Evolutionary conservation across 805 yeast genomes (phyloP), one percentile per base, ranked within the genome.

Genomic region (Ogataea siamensis): DNA sequence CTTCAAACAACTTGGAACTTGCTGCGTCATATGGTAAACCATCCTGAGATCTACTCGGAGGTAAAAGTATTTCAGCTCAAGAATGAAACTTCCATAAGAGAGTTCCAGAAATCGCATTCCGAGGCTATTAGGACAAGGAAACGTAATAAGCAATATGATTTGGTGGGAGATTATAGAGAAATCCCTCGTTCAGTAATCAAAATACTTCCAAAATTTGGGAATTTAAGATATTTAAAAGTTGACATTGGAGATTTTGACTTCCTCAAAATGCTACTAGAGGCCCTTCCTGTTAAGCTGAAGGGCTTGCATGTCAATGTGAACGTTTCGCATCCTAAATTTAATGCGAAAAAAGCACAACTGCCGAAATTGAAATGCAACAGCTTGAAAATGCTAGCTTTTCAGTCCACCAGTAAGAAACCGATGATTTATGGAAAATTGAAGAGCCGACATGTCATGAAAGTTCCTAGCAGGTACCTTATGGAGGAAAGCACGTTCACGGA

Each of bases 221-320:
- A 43, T 31, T 39, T 51, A 9, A 32, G 47, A 16, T 45, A 37
- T 30, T 37, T 51, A 17, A 46, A 43, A 21, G 41, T 51, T 13
- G 48, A 48, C 25, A 34, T 50, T 20, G 32, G 27, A 7, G 43
- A 43, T 21, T 25, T 41, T 6, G 16, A 22, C 5, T 33, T 39
- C 14, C 26, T 51, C 18, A 27, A 21, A 15, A 7, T 15, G 7
- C 23, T 44, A 13, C 17, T 49, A 18, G 40, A 39, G 32, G 40
- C 30, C 15, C 42, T 43, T 3, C 54, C 56, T 2, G 12, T 14
- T 10, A 39, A 37, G 8, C 25, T 51, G 28, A 48, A 48, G 34
- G 53, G 47, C 7, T 34, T 51, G 5, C 32, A 43, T 5, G 41
- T 46, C 22, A 45, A 46, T 32, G 34, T 46, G 33, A 46, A 46